Base-by-base conservation (phyloP, 441 rosid species). In the Pelargonium australe region DNA sequence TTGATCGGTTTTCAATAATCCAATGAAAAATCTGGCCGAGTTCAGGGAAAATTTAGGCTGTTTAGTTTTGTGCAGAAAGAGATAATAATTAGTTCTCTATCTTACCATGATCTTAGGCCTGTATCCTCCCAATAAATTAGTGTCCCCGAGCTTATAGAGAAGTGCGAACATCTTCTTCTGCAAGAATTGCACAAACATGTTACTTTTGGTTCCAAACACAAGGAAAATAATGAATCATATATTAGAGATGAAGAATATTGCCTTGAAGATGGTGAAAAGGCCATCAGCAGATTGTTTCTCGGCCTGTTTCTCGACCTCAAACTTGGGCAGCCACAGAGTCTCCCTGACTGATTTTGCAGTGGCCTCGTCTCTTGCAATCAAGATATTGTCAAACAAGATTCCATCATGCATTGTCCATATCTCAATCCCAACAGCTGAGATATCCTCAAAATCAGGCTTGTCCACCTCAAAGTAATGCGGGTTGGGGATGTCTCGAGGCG, bases 391-490 rank as follows among this genome's bases (percentile, higher is more conserved):
- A 11, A 47, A 47, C 53, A 47, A 47, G 53, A 47, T 47, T 11
- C 53, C 53, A 11, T 47, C 53, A 12, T 69, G 72, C 72, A 69
- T 69, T 37, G 72, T 69, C 72, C 72, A 60, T 34, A 69, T 60
- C 37, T 69, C 72, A 19, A 69, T 60, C 34, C 72, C 72, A 19
- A 69, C 45, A 16, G 72, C 72, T 0, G 40, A 53, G 11, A 69
- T 61, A 11, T 66, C 2, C 58, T 69, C 72, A 41, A 69, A 69
- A 10, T 69, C 57, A 23, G 57, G 72, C 51, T 62, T 40, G 20
- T 23, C 31, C 16, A 60, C 23, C 72, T 69, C 72, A 12, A 61
- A 69, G 55, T 69, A 69, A 40, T 58, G 11, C 11, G 72, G 72
- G 65, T 69, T 69, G 5, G 72, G 66, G 72, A 69, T 69, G 2